Evolutionary conservation across 164 flowering plant genomes (phyloP), one percentile per base, ranked within the genome.

Genomic region (Taxillus chinensis): DNA sequence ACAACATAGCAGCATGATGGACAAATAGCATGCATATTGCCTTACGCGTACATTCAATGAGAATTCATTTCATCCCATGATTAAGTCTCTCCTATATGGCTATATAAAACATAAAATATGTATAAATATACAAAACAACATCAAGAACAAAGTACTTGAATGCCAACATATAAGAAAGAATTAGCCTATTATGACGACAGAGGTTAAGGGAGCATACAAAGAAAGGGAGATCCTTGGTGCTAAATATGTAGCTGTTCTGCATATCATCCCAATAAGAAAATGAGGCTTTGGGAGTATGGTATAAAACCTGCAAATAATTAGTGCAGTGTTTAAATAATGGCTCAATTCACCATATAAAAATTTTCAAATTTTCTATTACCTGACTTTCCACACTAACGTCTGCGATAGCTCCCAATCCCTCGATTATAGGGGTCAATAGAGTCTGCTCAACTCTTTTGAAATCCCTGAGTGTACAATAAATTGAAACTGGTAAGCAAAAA

Each of bases 281-380:
- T 27, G 92, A 90, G 46, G 95, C 82, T 68, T 84, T 93, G 61
- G 97, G 96, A 45, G 96, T 84, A 67, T 93, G 92, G 71, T 93
- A 90, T 62, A 93, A 70, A 66, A 89, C 89, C 97, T 93, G 85
- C 11, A 49, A 42, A 57, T 43, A 16, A 70, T 50, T 27, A 27
- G 27, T 27, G 27, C 27, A 57, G 71, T 57, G 5, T 37, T 45
- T 39, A 15, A 41, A 57, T 57, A 8, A 39, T 45, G 17, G 14
- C 45, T 14, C 8, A 58, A 66, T 38, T 37, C 37, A 49, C 45
- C 17, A 8, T 16, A 65, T 15, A 13, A 54, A 62, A 41, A 15
- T 55, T 10, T 15, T 10, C 41, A n/a, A n/a, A 52, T 43, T 10
- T 55, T 52, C 9, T 56, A 17, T 59, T 65, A 86, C 98, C 92